phyloP scores from a whole-genome alignment of 257 asterid genomes.

The Fraxinus cuspidata region DNA sequence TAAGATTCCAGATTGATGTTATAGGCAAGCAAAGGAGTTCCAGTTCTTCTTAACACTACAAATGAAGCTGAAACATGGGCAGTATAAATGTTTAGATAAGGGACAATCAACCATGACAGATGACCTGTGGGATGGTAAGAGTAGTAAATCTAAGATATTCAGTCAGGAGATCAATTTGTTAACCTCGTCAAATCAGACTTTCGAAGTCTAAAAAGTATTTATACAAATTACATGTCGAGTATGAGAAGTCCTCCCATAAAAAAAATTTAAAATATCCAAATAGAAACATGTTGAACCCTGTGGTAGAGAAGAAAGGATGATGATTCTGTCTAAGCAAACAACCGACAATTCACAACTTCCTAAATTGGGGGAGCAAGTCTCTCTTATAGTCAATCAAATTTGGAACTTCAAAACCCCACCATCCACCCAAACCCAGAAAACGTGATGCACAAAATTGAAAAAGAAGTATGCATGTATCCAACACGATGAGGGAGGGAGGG shows the following conservation, averaged over 20 bases:
- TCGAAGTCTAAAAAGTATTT: not conserved
- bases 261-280: not conserved
- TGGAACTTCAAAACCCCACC: not conserved
- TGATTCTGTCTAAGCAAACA: not conserved
- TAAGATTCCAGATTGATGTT: not conserved
- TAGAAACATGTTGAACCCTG: not conserved
- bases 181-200: not conserved
- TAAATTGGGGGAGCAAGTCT: not conserved
- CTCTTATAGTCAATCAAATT: not conserved
- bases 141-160: slow-evolving; percentile 1
- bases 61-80: not conserved
- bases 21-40: not conserved
- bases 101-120: not conserved
- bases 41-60: slow-evolving; percentile 8
- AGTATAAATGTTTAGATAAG: not conserved
- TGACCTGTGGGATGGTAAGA: not conserved
- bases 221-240: not conserved
- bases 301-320: not conserved
- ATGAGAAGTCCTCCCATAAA: not conserved
- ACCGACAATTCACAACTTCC: not conserved
- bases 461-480: not conserved
- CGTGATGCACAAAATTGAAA: not conserved
- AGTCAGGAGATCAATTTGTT: not conserved
- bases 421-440: not conserved
- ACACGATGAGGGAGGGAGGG: not conserved